phyloP scores from a whole-genome alignment of 202 grass and related monocot genomes.

The Carex arenaria region DNA sequence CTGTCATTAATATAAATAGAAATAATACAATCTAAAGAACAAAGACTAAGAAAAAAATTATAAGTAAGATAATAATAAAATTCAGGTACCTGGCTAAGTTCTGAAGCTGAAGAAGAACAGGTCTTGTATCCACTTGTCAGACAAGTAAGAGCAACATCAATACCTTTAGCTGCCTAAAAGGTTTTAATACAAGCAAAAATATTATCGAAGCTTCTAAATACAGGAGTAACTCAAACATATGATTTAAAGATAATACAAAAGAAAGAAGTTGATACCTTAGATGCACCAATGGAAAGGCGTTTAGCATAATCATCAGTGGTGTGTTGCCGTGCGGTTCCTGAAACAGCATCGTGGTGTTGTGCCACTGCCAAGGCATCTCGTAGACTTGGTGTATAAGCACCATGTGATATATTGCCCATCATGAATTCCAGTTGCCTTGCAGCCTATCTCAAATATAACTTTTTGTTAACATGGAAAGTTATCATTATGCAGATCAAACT shows the following conservation, averaged over 20 bases:
- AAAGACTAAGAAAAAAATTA: neutral
- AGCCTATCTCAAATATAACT: conserved; percentile 46
- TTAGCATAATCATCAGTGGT: conserved; percentile 91
- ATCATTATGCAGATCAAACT: neutral
- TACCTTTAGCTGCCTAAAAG: conserved; percentile 55
- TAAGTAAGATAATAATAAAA: conserved; percentile 4
- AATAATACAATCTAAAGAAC: neutral
- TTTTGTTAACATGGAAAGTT: neutral
- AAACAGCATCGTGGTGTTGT: conserved; percentile 86
- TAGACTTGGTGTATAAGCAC: conserved; percentile 55
- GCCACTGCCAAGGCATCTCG: conserved; percentile 75
- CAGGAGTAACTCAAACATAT: neutral
- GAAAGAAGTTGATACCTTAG: conserved; percentile 27
- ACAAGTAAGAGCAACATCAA: conserved; percentile 57
- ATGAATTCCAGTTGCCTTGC: conserved; percentile 82
- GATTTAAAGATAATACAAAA: neutral
- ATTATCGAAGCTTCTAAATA: neutral
- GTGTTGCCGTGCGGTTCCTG: conserved; percentile 75
- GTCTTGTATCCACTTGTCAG: conserved; percentile 47
- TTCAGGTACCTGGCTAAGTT: conserved; percentile 61
- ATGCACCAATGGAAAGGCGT: conserved; percentile 70
- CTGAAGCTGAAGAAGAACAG: conserved; percentile 32
- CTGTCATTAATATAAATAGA: neutral
- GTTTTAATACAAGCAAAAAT: neutral
- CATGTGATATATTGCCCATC: conserved; percentile 29